Base-by-base conservation (phyloP, 441 rosid genomes). In the Mallotus japonicus region DNA sequence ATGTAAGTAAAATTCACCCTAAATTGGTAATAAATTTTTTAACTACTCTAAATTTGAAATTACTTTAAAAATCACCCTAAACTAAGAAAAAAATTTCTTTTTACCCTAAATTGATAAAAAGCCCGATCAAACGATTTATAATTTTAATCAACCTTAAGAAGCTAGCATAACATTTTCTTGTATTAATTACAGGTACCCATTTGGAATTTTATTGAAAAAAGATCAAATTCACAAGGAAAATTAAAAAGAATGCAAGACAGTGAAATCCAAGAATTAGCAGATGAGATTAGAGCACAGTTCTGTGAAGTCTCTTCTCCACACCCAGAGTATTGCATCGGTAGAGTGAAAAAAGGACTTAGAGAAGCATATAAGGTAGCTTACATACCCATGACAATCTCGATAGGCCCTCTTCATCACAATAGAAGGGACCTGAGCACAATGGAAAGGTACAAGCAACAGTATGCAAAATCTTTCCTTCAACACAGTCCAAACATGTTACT, bases 281-380 rank as follows among this genome's bases (percentile, higher is more conserved):
- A 50, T 32, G 70, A 67, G 11, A 67, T 67, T 51, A 67, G 70
- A 46, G 32, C 34, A 67, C 70, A 67, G 24, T 34, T 67, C 4
- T 8, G 44, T 16, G 60, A 32, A 15, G 70, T 67, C 4, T 46
- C 70, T 49, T 24, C 70, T 3, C 4, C 20, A 10, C n/a, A 51
- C 15, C 24, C 24, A 4, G 60, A 67, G 5, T 51, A 51, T 51
- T 67, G 70, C 70, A 51, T 67, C 8, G 58, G 70, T 8, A 50
- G 60, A 51, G 60, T 32, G 14, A 10, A 16, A 4, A 51, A 16
- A 51, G 14, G 42, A 15, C 13, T 28, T 3, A 28, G 34, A 10
- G 70, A 67, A 47, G 44, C 42, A 28, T 22, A 67, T 32, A 50
- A 15, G 46, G 22, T 47, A 28, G 19, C 16, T 24, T 67, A 47